These are phyloP conservation scores for Sophora flavescens DNA, from an alignment of 306 rosid genomes.

Conservation along the genomic window DNA sequence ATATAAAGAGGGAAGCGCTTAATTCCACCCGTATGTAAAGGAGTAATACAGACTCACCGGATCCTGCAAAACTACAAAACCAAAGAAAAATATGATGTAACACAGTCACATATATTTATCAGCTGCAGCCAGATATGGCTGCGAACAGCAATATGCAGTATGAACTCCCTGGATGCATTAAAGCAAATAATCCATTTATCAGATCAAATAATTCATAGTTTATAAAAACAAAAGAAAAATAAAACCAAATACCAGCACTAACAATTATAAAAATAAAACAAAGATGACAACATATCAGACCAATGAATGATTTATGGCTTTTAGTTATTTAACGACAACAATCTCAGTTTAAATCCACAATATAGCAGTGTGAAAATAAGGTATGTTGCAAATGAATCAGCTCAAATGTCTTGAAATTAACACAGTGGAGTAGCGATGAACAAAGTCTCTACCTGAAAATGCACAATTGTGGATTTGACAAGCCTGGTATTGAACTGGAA, in stretches of 20 bases:
- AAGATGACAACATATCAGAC: conserved; percentile 19
- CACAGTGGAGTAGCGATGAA: neutral
- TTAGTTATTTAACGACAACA: conserved; percentile 3
- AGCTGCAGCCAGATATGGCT: neutral
- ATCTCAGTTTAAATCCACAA: conserved; percentile 7
- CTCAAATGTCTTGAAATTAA: neutral
- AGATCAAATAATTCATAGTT: neutral
- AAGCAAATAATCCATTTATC: conserved; percentile 23
- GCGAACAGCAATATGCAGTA: conserved; percentile 17
- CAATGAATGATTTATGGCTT: neutral
- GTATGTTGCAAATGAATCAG: neutral
- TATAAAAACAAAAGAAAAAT: neutral
- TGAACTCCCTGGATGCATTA: neutral
- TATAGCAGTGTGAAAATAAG: neutral
- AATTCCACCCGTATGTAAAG: conserved; percentile 48
- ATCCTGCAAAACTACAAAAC: conserved; percentile 66
- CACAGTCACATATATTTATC: neutral
- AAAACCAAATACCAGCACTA: conserved; percentile 2
- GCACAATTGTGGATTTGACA: conserved; percentile 87
- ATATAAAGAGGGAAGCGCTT: conserved; percentile 36
- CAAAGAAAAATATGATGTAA: neutral
- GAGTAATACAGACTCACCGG: conserved; percentile 44
- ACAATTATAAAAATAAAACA: neutral
- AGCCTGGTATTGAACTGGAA: conserved; percentile 93
- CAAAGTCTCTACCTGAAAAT: conserved; percentile 82